phyloP scores from a whole-genome alignment of 306 rosid species.

The Astragalus glycyphyllos region DNA sequence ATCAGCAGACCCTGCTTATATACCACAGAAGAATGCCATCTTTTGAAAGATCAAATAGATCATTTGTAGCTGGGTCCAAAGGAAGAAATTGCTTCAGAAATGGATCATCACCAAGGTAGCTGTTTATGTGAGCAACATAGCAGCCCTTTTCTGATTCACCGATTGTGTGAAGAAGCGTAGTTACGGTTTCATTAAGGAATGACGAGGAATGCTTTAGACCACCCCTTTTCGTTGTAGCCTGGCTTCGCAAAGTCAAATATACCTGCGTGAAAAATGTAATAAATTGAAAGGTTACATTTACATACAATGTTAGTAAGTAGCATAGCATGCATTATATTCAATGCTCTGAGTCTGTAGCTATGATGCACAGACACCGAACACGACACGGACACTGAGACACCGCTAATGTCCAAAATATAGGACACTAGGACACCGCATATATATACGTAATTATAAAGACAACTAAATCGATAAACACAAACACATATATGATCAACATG shows the following conservation, averaged over 20 bases:
- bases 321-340: slow-evolving; percentile 23
- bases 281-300: slow-evolving; percentile 22
- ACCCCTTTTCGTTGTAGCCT: slow-evolving; percentile 57
- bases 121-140: slow-evolving; percentile 92
- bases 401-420: too few relatives aligned
- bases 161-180: slow-evolving; percentile 95
- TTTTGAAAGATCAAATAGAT: slow-evolving; percentile 72
- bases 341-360: slow-evolving; percentile 20
- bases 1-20: slow-evolving; percentile 46
- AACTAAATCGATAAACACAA: too few relatives aligned
- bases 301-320: too few relatives aligned
- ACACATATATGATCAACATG: too few relatives aligned
- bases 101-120: slow-evolving; percentile 92
- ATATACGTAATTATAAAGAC: too few relatives aligned
- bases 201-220: slow-evolving; percentile 76
- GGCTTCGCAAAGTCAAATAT: slow-evolving; percentile 76
- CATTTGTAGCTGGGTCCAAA: slow-evolving; percentile 71
- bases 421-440: too few relatives aligned
- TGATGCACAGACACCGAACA: too few relatives aligned
- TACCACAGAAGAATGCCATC: slow-evolving; percentile 98
- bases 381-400: too few relatives aligned
- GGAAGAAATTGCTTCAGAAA: slow-evolving; percentile 87
- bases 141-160: slow-evolving; percentile 80
- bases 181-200: slow-evolving; percentile 81
- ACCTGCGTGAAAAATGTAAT: slow-evolving; percentile 55